Percentiles rank a stretch among this genome's conserved stretches.
Conservation (phyloP, 2,329 filamentous ascomycete species). For the Cryphonectria radicalis region DNA sequence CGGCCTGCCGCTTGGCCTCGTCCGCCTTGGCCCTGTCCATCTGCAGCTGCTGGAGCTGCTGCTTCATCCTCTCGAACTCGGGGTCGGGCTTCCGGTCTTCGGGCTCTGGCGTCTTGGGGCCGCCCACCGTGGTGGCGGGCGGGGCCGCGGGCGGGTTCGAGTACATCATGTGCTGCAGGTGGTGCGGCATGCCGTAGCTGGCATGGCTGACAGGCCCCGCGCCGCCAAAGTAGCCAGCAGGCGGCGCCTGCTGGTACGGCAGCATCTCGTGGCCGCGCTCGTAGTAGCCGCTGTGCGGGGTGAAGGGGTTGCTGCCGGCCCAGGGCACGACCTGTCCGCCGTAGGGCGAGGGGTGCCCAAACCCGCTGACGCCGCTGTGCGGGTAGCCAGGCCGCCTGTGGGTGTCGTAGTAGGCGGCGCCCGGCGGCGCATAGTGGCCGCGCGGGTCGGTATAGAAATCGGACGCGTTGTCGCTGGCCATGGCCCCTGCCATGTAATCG, state of each 20-base stretch:
- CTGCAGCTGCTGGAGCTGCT: constrained; percentile 59
- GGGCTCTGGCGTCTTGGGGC: constrained; percentile 44
- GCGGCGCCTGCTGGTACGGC: constrained; percentile 47
- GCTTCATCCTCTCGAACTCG: constrained; percentile 64
- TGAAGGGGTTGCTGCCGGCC: constrained; percentile 49
- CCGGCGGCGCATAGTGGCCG: constrained; percentile 36
- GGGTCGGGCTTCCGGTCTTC: constrained; percentile 49
- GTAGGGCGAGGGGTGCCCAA: constrained; percentile 40
- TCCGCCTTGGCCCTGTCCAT: constrained; percentile 50
- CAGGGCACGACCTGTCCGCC: constrained; percentile 55
- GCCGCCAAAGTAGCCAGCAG: constrained; percentile 39
- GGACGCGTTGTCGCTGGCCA: constrained; percentile 51
- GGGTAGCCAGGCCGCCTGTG: constrained; percentile 44
- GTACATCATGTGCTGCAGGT: constrained; percentile 47
- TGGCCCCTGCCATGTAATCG: constrained; percentile 34
- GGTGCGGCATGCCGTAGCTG: constrained; percentile 37
- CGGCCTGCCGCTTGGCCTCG: constrained; percentile 49
- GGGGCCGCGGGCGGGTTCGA: constrained; percentile 47
- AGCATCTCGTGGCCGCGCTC: constrained; percentile 54
- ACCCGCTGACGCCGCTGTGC: constrained; percentile 54
- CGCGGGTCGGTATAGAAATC: constrained; percentile 65
- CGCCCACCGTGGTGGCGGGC: constrained; percentile 45
- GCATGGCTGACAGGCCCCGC: constrained; percentile 31
- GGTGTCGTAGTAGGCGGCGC: constrained; percentile 33
- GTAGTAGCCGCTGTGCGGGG: constrained; percentile 45